Conservation (phyloP, 148 eudicot species). For the Beta vulgaris region DNA sequence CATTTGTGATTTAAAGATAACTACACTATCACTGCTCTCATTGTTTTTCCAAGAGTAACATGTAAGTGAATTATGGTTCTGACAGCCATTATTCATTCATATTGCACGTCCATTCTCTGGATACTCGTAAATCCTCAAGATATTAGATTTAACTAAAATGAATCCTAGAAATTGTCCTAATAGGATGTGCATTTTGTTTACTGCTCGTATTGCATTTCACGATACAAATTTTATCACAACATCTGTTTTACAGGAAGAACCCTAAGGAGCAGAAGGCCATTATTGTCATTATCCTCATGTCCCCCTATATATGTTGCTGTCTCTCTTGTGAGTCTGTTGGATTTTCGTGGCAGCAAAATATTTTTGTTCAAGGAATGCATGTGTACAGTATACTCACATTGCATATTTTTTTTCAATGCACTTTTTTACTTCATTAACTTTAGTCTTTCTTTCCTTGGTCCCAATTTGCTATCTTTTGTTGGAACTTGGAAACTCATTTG, state of each 20-base stretch:
- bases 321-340: conserved; percentile 71
- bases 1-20: background rate
- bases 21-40: background rate
- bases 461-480: no score
- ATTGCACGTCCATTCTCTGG: conserved; percentile 33
- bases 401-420: no score
- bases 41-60: background rate
- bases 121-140: conserved; percentile 18
- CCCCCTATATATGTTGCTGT: conserved; percentile 73
- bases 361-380: conserved; percentile 77
- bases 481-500: no score
- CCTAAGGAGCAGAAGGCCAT: conserved; percentile 93
- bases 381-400: no score
- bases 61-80: conserved; percentile 1
- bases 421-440: no score
- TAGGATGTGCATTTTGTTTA: conserved; percentile 54
- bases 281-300: conserved; percentile 70
- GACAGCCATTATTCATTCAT: background rate
- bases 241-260: conserved; percentile 83
- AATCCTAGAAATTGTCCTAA: conserved; percentile 40
- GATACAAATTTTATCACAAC: conserved; percentile 69
- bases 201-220: conserved; percentile 62
- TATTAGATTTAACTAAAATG: conserved; percentile 47
- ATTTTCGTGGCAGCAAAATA: conserved; percentile 57
- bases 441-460: no score